Evolutionary conservation across 1,284 basidiomycete species (phyloP).

Genomic region (Hortiboletus rubellus): DNA sequence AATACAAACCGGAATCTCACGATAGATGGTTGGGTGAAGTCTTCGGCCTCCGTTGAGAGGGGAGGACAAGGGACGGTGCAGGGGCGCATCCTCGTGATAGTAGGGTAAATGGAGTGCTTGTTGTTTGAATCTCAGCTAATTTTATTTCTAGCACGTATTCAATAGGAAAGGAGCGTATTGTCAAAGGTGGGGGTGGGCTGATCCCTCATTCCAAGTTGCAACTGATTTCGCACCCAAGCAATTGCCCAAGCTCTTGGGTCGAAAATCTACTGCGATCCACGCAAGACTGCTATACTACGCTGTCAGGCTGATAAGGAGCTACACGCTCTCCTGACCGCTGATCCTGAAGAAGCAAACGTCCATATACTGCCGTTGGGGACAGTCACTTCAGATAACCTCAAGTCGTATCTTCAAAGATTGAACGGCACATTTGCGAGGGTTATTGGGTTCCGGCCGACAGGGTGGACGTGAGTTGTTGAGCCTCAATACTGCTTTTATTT

Average conservation of each 20-base stretch:
- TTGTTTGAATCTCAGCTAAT: neutral
- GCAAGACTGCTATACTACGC: conserved; percentile 77
- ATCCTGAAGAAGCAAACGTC: conserved; percentile 78
- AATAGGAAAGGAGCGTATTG: conserved; percentile 96
- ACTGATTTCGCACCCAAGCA: conserved; percentile 45
- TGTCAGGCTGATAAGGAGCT: conserved; percentile 86
- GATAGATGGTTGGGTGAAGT: conserved; percentile 45
- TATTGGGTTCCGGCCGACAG: conserved; percentile 89
- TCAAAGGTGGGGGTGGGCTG: conserved; percentile 67
- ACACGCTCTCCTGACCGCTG: conserved; percentile 72
- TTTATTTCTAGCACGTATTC: conserved; percentile 76
- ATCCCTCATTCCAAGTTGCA: neutral
- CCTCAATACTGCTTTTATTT: neutral
- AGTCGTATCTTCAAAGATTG: conserved; percentile 75
- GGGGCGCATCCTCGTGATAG: conserved; percentile 65
- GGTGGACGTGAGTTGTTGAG: conserved; percentile 76
- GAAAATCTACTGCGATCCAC: conserved; percentile 89
- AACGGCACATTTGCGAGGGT: conserved; percentile 73
- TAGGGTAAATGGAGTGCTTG: conserved; percentile 60
- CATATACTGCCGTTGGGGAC: conserved; percentile 84
- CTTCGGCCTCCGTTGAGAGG: conserved; percentile 31
- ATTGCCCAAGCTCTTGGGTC: conserved; percentile 80
- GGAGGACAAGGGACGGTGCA: conserved; percentile 33
- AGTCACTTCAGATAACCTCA: conserved; percentile 78
- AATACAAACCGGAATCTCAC: conserved; percentile 24